These are phyloP conservation scores for Hygrophoropsis aurantiaca DNA, from an alignment of 768 basidiomycete species.

Conservation along the genomic window DNA sequence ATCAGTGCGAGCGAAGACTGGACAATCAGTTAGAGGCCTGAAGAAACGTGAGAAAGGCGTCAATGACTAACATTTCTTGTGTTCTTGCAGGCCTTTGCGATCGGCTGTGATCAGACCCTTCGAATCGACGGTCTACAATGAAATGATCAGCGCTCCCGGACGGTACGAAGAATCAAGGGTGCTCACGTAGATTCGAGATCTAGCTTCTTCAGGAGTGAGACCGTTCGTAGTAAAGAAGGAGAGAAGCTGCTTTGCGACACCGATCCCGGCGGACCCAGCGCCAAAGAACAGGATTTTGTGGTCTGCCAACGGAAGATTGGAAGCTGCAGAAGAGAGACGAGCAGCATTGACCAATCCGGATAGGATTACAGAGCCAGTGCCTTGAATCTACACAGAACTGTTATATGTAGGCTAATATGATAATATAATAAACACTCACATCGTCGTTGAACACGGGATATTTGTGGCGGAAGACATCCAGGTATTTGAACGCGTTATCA, in stretches of 20 bases:
- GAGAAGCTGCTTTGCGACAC: conserved; percentile 51
- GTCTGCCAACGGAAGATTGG: conserved; percentile 41
- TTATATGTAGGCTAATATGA: conserved; percentile 2
- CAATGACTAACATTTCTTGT: conserved; percentile 61
- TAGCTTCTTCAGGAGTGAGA: conserved; percentile 65
- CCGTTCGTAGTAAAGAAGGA: conserved; percentile 55
- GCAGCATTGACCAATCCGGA: conserved; percentile 77
- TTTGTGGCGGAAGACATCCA: conserved; percentile 57
- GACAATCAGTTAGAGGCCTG: neutral
- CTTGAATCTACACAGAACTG: conserved; percentile 49
- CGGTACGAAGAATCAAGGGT: conserved; percentile 1
- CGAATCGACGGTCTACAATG: conserved; percentile 64
- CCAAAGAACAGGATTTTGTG: conserved; percentile 60
- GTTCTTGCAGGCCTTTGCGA: conserved; percentile 65
- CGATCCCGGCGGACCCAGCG: conserved; percentile 53
- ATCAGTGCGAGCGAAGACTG: conserved; percentile 73
- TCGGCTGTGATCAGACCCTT: conserved; percentile 74
- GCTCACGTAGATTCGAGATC: conserved; percentile 63
- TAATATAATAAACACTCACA: conserved; percentile 37
- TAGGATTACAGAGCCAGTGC: conserved; percentile 75
- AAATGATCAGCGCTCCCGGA: conserved; percentile 10
- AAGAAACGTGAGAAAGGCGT: neutral
- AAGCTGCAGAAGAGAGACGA: conserved; percentile 50
- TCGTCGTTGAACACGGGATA: conserved; percentile 75
- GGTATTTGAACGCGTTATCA: conserved; percentile 74